phyloP scores from a whole-genome alignment of 352 stramenopile species.

The Blastocystis sp. region DNA sequence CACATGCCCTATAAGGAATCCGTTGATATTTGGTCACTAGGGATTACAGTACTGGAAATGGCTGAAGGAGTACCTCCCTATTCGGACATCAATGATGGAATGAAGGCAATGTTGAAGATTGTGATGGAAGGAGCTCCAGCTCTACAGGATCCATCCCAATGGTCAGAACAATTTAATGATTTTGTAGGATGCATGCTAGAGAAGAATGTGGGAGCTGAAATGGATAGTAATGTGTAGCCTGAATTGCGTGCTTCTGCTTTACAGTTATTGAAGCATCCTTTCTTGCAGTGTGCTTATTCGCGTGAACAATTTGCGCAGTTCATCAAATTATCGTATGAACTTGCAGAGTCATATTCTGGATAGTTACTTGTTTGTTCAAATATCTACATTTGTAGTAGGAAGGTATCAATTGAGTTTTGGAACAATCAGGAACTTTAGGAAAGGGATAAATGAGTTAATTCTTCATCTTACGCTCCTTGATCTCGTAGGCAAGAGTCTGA shows the following conservation, averaged over 20 bases:
- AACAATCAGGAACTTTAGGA: background rate
- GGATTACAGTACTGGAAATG: constrained; percentile 60
- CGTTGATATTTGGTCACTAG: constrained; percentile 41
- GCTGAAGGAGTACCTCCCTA: constrained; percentile 36
- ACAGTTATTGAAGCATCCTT: background rate
- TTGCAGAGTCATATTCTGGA: background rate
- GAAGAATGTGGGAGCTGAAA: background rate
- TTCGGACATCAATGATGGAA: constrained; percentile 38
- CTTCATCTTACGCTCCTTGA: background rate
- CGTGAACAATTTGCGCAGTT: constrained; percentile 42
- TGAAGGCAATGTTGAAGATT: constrained; percentile 57
- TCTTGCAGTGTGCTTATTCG: constrained; percentile 19
- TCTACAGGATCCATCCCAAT: constrained; percentile 2
- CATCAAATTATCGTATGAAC: constrained; percentile 18
- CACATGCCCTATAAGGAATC: constrained; percentile 14
- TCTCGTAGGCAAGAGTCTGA: constrained; percentile 44
- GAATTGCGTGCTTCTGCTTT: background rate
- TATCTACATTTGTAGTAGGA: no score
- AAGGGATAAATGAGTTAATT: background rate
- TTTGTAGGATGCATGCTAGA: constrained; percentile 55
- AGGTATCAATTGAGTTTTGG: background rate
- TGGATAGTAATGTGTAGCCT: background rate
- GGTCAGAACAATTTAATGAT: constrained; percentile 30
- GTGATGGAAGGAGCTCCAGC: background rate
- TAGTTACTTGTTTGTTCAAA: background rate